Base-by-base conservation (phyloP, 257 asterid genomes). In the Ballota nigra region DNA sequence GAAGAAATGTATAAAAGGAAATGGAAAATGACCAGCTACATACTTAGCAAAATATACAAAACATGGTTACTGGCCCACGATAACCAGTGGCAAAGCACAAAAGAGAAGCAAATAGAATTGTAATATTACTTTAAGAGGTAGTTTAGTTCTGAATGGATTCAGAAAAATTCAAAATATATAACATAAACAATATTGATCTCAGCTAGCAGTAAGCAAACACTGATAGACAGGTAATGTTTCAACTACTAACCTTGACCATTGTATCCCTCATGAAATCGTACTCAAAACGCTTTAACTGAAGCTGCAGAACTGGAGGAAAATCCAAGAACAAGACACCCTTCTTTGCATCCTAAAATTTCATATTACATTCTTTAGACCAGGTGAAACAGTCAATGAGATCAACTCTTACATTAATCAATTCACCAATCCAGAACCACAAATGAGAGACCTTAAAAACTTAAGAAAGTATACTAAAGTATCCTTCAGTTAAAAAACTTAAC, bases 241-340 rank as follows among this genome's bases (percentile, higher is more conserved):
- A 7, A 20, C 51, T 6, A 73, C 97, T 79, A 66, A 94, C 99
- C 99, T 94, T 94, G 67, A 94, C 96, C 97, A 91, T 94, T 10
- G 98, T 86, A 79, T 91, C 98, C 70, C 97, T 85, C 96, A 89
- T 84, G 72, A 88, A 94, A 86, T 94, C 99, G 65, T 94, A 94
- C 84, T 94, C 99, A 78, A 94, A 94, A 43, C 97, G 92, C 86
- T 94, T 94, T 72, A 94, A 89, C 86, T 94, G 98, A 80, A 94
- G 98, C 91, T 94, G 99, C 65, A 94, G 95, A 72, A 94, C 97
- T 52, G 99, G 99, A 78, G 99, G 99, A 80, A 86, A 91, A 86
- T 94, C 97, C 65, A 88, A 85, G 85, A 94, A 94, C 75, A 94
- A 84, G 68, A 91, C 99, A 63, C 99, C 99, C 84, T 91, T 94